Evolutionary conservation across 1,284 basidiomycete genomes (phyloP).

Genomic region (Tylopilus orsonianus): DNA sequence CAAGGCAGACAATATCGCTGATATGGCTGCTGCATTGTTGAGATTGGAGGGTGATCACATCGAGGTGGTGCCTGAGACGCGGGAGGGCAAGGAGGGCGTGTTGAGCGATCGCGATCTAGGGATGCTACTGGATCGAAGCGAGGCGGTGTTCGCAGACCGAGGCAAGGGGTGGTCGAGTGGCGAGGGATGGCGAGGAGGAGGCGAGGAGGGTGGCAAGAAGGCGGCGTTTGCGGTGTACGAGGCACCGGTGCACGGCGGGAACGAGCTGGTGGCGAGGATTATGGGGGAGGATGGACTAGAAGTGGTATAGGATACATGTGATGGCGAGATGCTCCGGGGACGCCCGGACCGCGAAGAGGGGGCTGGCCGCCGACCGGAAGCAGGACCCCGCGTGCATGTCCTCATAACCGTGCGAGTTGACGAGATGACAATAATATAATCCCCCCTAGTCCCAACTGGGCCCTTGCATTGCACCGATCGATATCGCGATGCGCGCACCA

Average conservation of each 20-base stretch:
- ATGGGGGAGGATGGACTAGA: constrained; percentile 50
- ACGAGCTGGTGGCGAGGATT: constrained; percentile 73
- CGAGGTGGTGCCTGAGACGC: constrained; percentile 75
- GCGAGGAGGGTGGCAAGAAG: constrained; percentile 37
- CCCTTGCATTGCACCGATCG: not conserved
- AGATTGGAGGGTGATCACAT: constrained; percentile 88
- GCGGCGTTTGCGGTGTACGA: constrained; percentile 86
- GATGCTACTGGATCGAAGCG: constrained; percentile 78
- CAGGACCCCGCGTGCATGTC: not conserved
- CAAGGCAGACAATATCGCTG: constrained; percentile 66
- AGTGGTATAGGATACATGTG: not conserved
- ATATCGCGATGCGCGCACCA: constrained; percentile 7
- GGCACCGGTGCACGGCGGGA: constrained; percentile 65
- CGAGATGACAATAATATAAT: too few species aligned
- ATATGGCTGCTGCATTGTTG: constrained; percentile 80
- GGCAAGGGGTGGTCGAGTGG: constrained; percentile 73
- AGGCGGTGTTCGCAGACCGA: constrained; percentile 76
- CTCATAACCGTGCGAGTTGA: not conserved
- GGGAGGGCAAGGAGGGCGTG: constrained; percentile 66
- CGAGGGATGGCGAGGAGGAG: constrained; percentile 25
- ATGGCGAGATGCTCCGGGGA: too few species aligned
- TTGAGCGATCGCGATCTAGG: constrained; percentile 82
- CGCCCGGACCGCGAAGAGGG: too few species aligned
- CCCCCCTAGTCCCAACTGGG: too few species aligned
- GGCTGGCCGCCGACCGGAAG: too few species aligned